phyloP scores from a whole-genome alignment of 2,329 filamentous ascomycete species.

The Hypoxylon sp. region DNA sequence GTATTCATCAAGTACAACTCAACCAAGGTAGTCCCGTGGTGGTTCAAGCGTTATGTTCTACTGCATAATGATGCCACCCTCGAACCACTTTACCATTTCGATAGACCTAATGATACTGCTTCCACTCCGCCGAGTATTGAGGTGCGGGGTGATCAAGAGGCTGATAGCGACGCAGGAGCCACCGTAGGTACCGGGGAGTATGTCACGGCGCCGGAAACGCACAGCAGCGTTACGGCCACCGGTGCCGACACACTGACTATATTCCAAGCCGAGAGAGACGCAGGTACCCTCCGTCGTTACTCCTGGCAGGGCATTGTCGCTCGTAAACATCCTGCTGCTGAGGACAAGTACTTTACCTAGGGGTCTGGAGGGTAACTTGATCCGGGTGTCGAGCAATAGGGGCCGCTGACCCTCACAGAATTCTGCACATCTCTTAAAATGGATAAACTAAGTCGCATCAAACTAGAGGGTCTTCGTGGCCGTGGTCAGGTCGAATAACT shows the following conservation, averaged over 20 bases:
- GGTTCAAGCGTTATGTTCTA: slow-evolving; percentile 40
- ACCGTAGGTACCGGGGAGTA: slow-evolving; percentile 25
- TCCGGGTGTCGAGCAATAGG: neutral
- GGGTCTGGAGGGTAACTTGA: neutral
- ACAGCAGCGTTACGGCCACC: slow-evolving; percentile 18
- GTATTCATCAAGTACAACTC: slow-evolving; percentile 42
- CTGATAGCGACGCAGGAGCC: slow-evolving; percentile 24
- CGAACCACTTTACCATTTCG: slow-evolving; percentile 40
- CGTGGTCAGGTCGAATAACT: neutral
- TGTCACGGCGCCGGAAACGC: slow-evolving; percentile 4
- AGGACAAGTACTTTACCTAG: slow-evolving; percentile 25
- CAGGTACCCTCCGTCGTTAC: slow-evolving; percentile 23
- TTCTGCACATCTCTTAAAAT: neutral
- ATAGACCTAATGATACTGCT: slow-evolving; percentile 5
- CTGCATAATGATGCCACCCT: slow-evolving; percentile 17
- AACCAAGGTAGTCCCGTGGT: slow-evolving; percentile 42
- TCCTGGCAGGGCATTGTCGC: slow-evolving; percentile 30
- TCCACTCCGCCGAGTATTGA: slow-evolving; percentile 2
- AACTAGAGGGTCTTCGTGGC: neutral
- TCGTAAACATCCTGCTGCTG: slow-evolving; percentile 28
- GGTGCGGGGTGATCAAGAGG: slow-evolving; percentile 5
- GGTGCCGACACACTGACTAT: slow-evolving; percentile 29
- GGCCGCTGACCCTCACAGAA: no score
- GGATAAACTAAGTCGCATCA: no score
- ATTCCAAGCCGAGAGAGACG: slow-evolving; percentile 32